A percentile compares a stretch with the other conserved stretches of the same genome.
Conservation (phyloP, 371 early-diverging fungal genomes). For the Mortierella sp. region DNA sequence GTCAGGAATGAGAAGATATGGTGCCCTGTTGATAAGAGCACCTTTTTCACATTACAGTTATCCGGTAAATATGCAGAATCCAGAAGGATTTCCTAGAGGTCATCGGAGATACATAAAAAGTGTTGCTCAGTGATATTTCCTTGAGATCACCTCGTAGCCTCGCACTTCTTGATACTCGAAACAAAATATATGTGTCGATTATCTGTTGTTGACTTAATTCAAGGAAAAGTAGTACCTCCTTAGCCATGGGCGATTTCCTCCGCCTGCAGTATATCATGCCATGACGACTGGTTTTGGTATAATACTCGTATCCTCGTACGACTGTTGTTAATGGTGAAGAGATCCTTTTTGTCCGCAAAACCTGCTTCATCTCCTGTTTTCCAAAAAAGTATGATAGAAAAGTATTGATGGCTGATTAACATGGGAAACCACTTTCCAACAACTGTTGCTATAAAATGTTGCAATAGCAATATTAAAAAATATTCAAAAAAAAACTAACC, state of each 20-base stretch:
- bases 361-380: constrained; percentile 66
- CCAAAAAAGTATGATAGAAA: no score
- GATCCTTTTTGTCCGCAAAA: constrained; percentile 57
- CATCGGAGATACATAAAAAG: no score
- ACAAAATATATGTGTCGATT: no score
- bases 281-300: constrained; percentile 64
- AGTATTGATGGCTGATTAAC: no score
- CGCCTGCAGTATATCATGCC: constrained; percentile 72
- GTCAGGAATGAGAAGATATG: constrained; percentile 70
- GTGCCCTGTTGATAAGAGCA: constrained; percentile 70
- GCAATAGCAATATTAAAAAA: no score
- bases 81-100: constrained; percentile 62
- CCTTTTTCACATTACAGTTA: constrained; percentile 68
- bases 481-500: constrained; percentile 3
- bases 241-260: constrained; percentile 56
- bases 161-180: no score
- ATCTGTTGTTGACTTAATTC: no score
- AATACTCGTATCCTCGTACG: constrained; percentile 72
- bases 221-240: constrained; percentile 55
- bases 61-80: constrained; percentile 66
- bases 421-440: no score
- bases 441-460: no score
- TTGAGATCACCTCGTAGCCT: no score
- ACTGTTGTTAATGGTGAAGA: constrained; percentile 65
- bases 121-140: no score